Conservation (phyloP, 2,329 filamentous ascomycete species). For the Beauveria medogensis region DNA sequence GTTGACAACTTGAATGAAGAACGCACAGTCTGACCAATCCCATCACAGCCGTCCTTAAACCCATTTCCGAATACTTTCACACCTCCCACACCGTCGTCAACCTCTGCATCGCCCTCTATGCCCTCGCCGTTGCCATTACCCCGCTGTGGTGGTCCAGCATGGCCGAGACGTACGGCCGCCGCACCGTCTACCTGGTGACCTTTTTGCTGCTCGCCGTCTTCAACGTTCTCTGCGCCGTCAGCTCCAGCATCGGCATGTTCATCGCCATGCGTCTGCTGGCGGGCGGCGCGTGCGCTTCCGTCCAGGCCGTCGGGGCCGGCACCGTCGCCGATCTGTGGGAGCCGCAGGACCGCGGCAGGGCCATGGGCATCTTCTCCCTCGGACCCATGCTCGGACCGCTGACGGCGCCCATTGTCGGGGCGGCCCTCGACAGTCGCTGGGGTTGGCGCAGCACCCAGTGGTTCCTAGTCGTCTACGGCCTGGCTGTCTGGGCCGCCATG, state of each 20-base stretch:
- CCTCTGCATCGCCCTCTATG: slow-evolving; percentile 69
- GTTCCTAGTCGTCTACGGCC: slow-evolving; percentile 67
- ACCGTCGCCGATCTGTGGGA: slow-evolving; percentile 81
- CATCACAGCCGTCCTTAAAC: slow-evolving; percentile 54
- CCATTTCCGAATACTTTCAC: slow-evolving; percentile 55
- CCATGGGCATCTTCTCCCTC: slow-evolving; percentile 80
- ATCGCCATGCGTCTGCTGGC: slow-evolving; percentile 66
- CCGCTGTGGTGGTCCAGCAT: slow-evolving; percentile 84
- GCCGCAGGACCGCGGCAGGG: slow-evolving; percentile 58
- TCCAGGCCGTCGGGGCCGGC: slow-evolving; percentile 75
- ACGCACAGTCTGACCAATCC: background rate
- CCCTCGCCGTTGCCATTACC: slow-evolving; percentile 77
- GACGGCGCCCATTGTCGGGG: slow-evolving; percentile 69
- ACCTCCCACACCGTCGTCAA: slow-evolving; percentile 61
- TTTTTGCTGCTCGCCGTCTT: slow-evolving; percentile 67
- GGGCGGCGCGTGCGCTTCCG: slow-evolving; percentile 70
- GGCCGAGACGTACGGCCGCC: slow-evolving; percentile 63
- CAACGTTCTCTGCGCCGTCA: slow-evolving; percentile 60
- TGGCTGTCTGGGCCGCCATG: slow-evolving; percentile 45
- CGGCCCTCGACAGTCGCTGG: slow-evolving; percentile 57
- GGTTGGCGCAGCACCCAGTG: slow-evolving; percentile 73
- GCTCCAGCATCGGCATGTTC: slow-evolving; percentile 64
- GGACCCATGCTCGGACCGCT: slow-evolving; percentile 70
- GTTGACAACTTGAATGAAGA: background rate
- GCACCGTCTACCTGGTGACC: slow-evolving; percentile 70